These are phyloP conservation scores for Aspergillus amoenus DNA, from an alignment of 2,329 filamentous ascomycete genomes.

Conservation along the genomic window DNA sequence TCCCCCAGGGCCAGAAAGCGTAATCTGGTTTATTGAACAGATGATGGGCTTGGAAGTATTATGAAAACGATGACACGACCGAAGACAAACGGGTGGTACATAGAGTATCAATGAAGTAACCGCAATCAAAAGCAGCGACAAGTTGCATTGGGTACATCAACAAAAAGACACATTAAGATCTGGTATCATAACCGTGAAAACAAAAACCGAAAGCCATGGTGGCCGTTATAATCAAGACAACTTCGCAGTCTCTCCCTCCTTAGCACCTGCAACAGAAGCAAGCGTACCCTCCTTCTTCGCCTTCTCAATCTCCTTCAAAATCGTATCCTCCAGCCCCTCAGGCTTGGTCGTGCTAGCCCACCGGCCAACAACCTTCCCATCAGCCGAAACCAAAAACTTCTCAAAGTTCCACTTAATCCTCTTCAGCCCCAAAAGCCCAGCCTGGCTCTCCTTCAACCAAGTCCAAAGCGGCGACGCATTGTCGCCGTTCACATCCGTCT, in stretches of 20 bases:
- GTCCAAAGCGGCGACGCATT: conserved; percentile 75
- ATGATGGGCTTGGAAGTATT: not conserved
- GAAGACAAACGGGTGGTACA: not conserved
- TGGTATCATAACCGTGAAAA: conserved; percentile 9
- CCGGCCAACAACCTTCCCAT: conserved; percentile 79
- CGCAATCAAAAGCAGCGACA: not conserved
- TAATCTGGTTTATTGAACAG: conserved; percentile 2
- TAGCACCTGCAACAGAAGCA: conserved; percentile 19
- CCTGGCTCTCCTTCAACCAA: conserved; percentile 70
- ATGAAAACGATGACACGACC: conserved; percentile 3
- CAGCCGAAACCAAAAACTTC: conserved; percentile 87
- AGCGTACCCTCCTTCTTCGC: conserved; percentile 40
- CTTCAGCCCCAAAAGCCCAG: conserved; percentile 85
- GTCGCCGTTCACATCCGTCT: conserved; percentile 91
- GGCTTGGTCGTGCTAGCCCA: conserved; percentile 91
- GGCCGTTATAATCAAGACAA: conserved; percentile 15
- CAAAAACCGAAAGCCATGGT: not conserved
- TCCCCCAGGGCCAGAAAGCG: conserved; percentile 51
- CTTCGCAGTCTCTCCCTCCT: conserved; percentile 24
- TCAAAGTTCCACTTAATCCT: conserved; percentile 99
- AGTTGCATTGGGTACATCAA: not conserved
- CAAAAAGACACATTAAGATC: not conserved
- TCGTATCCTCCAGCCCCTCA: conserved; percentile 71
- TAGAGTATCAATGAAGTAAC: not conserved
- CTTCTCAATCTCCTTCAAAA: conserved; percentile 71